These are phyloP conservation scores for Bacidia gigantensis DNA, from an alignment of 495 filamentous ascomycete species.

Conservation along the genomic window DNA sequence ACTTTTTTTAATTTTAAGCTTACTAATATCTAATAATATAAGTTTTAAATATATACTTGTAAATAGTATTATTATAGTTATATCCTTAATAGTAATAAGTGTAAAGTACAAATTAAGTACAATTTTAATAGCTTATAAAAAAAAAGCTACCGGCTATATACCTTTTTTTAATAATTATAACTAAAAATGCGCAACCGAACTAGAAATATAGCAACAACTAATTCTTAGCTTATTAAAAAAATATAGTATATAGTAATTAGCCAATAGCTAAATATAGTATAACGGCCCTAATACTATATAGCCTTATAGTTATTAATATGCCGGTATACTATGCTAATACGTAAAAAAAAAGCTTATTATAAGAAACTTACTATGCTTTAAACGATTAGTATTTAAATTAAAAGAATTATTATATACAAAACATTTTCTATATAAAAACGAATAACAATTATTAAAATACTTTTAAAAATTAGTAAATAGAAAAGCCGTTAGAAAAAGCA, in stretches of 20 bases:
- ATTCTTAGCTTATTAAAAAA: background rate
- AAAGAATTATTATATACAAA: slow-evolving; percentile 3
- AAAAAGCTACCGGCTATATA: background rate
- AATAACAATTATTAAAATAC: background rate
- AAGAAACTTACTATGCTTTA: slow-evolving; percentile 10
- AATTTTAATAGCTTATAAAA: background rate
- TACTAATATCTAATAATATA: background rate
- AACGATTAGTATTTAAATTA: background rate
- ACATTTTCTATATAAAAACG: background rate
- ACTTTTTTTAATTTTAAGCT: background rate
- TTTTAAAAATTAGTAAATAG: background rate
- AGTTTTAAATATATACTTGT: background rate
- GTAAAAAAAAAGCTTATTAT: no score
- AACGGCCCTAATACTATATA: background rate
- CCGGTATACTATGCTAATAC: background rate
- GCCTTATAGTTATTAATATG: background rate
- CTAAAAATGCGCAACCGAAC: background rate
- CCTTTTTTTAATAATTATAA: background rate
- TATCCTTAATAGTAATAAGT: background rate
- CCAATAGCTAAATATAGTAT: background rate
- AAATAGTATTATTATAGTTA: background rate
- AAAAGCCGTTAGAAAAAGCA: background rate
- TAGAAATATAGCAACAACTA: background rate
- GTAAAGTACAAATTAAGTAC: background rate
- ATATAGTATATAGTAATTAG: background rate